Conservation (phyloP, 2,329 filamentous ascomycete genomes). For the Delphinella strobiligena region DNA sequence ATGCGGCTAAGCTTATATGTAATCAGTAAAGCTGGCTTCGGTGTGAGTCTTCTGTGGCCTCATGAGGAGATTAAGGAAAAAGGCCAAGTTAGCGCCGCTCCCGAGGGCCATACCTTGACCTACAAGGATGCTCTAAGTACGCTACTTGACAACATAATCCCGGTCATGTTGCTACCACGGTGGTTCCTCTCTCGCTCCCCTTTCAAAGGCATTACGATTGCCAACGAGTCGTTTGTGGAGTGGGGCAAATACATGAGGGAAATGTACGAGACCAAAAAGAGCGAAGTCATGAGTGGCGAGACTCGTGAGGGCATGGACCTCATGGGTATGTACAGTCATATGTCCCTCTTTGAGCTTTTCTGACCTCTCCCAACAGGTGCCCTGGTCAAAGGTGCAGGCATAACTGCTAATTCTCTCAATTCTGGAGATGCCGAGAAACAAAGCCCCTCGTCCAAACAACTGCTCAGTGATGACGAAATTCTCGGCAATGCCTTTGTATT, state of each 20-base stretch:
- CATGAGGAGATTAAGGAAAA: conserved; percentile 36
- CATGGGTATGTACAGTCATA: too few species aligned
- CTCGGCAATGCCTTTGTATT: conserved; percentile 56
- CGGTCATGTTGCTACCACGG: conserved; percentile 47
- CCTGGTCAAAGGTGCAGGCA: conserved; percentile 36
- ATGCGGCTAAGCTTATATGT: conserved; percentile 51
- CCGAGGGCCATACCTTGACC: conserved; percentile 47
- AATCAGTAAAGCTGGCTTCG: conserved; percentile 61
- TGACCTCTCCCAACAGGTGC: too few species aligned
- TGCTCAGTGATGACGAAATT: conserved; percentile 52
- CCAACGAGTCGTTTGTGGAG: conserved; percentile 46
- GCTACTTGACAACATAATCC: conserved; percentile 51
- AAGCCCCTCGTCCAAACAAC: conserved; percentile 36
- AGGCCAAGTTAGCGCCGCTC: conserved; percentile 16
- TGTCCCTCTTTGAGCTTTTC: too few species aligned
- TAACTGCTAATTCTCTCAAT: conserved; percentile 23
- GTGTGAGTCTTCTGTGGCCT: conserved; percentile 43
- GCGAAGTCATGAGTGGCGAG: conserved; percentile 26
- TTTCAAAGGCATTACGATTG: conserved; percentile 38
- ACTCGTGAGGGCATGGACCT: conserved; percentile 41
- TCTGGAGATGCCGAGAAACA: conserved; percentile 31
- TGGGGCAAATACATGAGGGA: conserved; percentile 60
- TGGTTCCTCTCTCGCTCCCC: conserved; percentile 46
- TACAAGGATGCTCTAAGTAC: conserved; percentile 52
- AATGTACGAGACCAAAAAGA: conserved; percentile 50